Conservation (phyloP, 2,329 filamentous ascomycete genomes). For the Colletotrichum sp. region DNA sequence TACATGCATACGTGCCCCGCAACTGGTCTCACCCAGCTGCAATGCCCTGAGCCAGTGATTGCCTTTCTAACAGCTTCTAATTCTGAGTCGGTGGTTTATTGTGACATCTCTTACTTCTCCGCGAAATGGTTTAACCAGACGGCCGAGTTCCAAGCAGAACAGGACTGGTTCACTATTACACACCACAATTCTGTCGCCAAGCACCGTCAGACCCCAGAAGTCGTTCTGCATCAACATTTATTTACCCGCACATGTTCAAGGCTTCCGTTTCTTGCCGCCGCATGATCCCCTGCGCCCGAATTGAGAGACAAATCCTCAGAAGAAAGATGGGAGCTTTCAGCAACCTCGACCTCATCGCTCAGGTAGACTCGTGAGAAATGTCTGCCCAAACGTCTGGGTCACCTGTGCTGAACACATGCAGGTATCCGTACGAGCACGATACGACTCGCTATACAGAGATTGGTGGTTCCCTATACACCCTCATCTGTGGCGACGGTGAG, state of each 20-base stretch:
- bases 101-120: not conserved
- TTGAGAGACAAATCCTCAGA: constrained; percentile 9
- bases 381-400: not conserved
- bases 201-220: not conserved
- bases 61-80: not conserved
- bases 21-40: not conserved
- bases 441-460: constrained; percentile 59
- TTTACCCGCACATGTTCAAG: not conserved
- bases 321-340: constrained; percentile 29
- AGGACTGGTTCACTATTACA: not conserved
- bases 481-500: constrained; percentile 66
- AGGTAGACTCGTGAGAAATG: constrained; percentile 58
- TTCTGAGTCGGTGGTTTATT: not conserved
- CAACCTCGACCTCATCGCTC: constrained; percentile 58
- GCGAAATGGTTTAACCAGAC: not conserved
- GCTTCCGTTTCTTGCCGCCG: not conserved
- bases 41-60: not conserved
- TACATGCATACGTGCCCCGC: not conserved
- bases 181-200: not conserved
- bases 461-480: constrained; percentile 69
- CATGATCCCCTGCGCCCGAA: not conserved
- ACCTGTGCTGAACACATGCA: constrained; percentile 36
- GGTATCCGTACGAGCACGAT: constrained; percentile 78
- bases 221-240: not conserved
- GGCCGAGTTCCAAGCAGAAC: not conserved